Conservation (phyloP, 2,329 filamentous ascomycete genomes). For the Hypoxylon sp. region DNA sequence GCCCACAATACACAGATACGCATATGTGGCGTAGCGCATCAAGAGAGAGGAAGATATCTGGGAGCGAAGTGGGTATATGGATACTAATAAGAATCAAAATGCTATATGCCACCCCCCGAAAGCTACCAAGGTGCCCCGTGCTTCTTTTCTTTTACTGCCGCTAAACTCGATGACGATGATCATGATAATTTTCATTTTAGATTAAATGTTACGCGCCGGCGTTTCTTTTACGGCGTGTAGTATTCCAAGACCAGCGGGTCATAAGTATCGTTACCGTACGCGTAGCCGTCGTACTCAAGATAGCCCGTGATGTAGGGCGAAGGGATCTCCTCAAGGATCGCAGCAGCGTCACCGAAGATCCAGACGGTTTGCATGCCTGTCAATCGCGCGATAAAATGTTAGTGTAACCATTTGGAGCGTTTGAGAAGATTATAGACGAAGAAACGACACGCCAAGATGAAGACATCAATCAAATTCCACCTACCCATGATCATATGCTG, state of each 20-base stretch:
- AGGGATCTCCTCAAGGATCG: slow-evolving; percentile 53
- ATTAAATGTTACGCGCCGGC: slow-evolving; percentile 6
- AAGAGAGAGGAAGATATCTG: not conserved
- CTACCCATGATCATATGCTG: slow-evolving; percentile 69
- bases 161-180: not conserved
- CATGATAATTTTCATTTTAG: not conserved
- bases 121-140: not conserved
- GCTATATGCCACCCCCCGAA: slow-evolving; percentile 9
- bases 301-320: slow-evolving; percentile 56
- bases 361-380: slow-evolving; percentile 57
- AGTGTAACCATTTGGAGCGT: slow-evolving; percentile 28
- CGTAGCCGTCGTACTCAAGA: slow-evolving; percentile 58
- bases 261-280: slow-evolving; percentile 56
- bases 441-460: not conserved
- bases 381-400: slow-evolving; percentile 16
- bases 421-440: slow-evolving; percentile 31
- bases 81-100: slow-evolving; percentile 23
- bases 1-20: no score
- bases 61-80: slow-evolving; percentile 10
- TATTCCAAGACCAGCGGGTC: slow-evolving; percentile 51
- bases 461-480: slow-evolving; percentile 34
- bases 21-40: no score
- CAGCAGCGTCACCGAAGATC: slow-evolving; percentile 55
- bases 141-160: not conserved
- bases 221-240: slow-evolving; percentile 26